A percentile compares a stretch with the other conserved stretches of the same genome.
Evolutionary conservation across 1,284 basidiomycete genomes (phyloP).

Genomic region (Mycocalia duriaeana): DNA sequence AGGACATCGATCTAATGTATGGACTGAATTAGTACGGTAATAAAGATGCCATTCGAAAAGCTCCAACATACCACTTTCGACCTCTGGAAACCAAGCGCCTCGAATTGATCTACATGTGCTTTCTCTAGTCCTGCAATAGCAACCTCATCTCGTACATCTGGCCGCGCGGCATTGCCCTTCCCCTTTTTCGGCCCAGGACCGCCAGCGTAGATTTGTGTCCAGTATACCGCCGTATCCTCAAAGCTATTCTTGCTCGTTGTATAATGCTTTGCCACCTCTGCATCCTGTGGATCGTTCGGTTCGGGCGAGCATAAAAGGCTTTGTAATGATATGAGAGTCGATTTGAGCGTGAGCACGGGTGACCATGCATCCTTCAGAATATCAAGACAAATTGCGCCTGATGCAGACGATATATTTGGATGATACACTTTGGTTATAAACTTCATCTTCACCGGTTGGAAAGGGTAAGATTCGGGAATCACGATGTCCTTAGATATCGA

Average conservation of each 20-base stretch:
- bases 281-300: slow-evolving; percentile 96
- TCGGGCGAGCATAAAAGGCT: slow-evolving; percentile 94
- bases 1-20: slow-evolving; percentile 73
- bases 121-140: slow-evolving; percentile 72
- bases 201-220: slow-evolving; percentile 87
- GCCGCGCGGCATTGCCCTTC: slow-evolving; percentile 23
- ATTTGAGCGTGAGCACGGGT: slow-evolving; percentile 92
- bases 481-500: slow-evolving; percentile 72
- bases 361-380: slow-evolving; percentile 82
- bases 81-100: slow-evolving; percentile 68
- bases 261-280: slow-evolving; percentile 97
- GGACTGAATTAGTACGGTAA: slow-evolving; percentile 1
- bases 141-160: slow-evolving; percentile 48
- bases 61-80: slow-evolving; percentile 67
- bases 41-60: slow-evolving; percentile 5
- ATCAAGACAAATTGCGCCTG: slow-evolving; percentile 85
- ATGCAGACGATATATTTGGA: slow-evolving; percentile 93
- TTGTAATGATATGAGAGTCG: slow-evolving; percentile 93
- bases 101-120: slow-evolving; percentile 73
- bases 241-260: slow-evolving; percentile 84
- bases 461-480: slow-evolving; percentile 94
- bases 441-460: slow-evolving; percentile 98
- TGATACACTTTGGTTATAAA: slow-evolving; percentile 97
- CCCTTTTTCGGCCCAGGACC: slow-evolving; percentile 51
- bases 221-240: slow-evolving; percentile 90